Conservation (phyloP, 2,329 filamentous ascomycete genomes). For the Leptographium galeiforme region DNA sequence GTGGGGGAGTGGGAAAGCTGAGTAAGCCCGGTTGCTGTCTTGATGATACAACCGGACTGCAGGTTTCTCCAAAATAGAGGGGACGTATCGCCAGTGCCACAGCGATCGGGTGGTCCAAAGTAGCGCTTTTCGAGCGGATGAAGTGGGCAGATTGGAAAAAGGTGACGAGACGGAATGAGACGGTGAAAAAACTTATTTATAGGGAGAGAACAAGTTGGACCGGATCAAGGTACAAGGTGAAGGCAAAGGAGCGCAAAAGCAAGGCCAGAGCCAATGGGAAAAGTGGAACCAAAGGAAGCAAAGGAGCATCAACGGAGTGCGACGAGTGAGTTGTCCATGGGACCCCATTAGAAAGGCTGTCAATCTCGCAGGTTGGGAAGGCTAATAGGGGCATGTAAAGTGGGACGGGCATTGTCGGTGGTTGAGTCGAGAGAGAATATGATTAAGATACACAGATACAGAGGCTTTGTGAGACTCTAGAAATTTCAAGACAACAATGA, state of each 20-base stretch:
- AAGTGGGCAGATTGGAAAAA: background rate
- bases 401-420: background rate
- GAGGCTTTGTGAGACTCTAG: background rate
- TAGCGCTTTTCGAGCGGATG: too few relatives aligned
- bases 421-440: too few relatives aligned
- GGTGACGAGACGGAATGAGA: background rate
- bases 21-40: too few relatives aligned
- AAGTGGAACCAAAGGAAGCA: conserved; percentile 1
- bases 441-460: background rate
- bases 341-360: background rate
- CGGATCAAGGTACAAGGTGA: background rate
- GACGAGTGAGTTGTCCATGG: conserved; percentile 5
- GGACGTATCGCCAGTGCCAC: too few relatives aligned
- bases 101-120: too few relatives aligned
- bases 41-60: too few relatives aligned
- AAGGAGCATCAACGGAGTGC: background rate
- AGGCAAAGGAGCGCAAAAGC: background rate
- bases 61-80: too few relatives aligned
- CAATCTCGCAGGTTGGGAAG: background rate
- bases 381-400: background rate
- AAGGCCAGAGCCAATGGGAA: background rate
- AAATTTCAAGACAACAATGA: background rate
- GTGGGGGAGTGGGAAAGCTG: too few relatives aligned
- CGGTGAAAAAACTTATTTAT: background rate
- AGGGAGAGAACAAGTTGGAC: background rate